Evolutionary conservation across 192 early-diverging fungal species (phyloP).

Genomic region (Anaeromyces robustus): DNA sequence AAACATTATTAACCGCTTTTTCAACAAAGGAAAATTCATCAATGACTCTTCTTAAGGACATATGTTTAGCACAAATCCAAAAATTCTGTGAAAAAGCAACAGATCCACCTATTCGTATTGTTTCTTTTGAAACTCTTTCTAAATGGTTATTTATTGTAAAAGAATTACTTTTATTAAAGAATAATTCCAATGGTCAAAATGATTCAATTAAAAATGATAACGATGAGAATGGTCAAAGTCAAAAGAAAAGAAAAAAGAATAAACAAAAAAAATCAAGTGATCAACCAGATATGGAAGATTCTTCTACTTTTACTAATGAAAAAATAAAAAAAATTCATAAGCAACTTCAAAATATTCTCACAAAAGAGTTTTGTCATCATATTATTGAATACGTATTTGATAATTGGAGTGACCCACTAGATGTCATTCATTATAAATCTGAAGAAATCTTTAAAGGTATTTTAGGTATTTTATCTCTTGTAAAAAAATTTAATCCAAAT

Average conservation of each 20-base stretch:
- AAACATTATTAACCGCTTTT: neutral
- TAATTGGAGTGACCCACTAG: neutral
- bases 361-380: neutral
- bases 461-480: neutral
- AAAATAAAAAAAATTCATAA: neutral
- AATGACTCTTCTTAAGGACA: neutral
- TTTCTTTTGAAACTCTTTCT: neutral
- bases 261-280: neutral
- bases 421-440: neutral
- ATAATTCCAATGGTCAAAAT: neutral
- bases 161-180: neutral
- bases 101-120: neutral
- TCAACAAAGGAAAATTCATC: neutral
- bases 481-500: neutral
- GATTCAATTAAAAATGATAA: too few species aligned
- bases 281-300: neutral
- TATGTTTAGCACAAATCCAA: neutral
- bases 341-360: neutral
- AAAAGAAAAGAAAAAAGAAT: neutral
- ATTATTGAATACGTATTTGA: neutral
- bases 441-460: neutral
- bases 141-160: neutral
- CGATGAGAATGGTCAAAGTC: neutral
- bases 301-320: neutral
- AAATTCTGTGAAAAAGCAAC: neutral